Conservation (phyloP, 2,329 filamentous ascomycete genomes). For the Calcarisporium arbuscula region DNA sequence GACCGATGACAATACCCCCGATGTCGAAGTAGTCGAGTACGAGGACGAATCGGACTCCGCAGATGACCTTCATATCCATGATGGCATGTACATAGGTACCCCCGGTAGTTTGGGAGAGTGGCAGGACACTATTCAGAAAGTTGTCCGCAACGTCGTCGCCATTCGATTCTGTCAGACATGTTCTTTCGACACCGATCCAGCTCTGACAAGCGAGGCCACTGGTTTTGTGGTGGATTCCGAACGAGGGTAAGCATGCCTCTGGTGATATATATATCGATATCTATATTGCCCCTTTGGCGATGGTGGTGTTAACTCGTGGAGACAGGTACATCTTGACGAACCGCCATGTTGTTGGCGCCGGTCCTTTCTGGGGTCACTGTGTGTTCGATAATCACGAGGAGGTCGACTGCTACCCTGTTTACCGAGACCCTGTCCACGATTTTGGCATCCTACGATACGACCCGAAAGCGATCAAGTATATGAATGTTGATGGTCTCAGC, state of each 20-base stretch:
- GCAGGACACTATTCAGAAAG: constrained; percentile 91
- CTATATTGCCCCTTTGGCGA: no score
- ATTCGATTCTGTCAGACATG: constrained; percentile 98
- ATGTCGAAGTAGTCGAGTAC: constrained; percentile 28
- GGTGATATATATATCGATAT: no score
- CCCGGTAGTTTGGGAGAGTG: constrained; percentile 58
- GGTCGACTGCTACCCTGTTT: constrained; percentile 93
- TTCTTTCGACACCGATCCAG: constrained; percentile 95
- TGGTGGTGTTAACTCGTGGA: no score
- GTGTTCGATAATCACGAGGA: constrained; percentile 99
- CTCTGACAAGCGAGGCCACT: constrained; percentile 89
- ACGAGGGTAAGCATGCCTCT: constrained; percentile 53
- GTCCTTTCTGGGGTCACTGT: constrained; percentile 96
- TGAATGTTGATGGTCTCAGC: constrained; percentile 75
- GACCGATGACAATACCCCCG: constrained; percentile 42
- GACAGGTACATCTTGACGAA: constrained; percentile 73
- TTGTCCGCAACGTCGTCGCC: constrained; percentile 94
- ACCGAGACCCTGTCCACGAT: constrained; percentile 96
- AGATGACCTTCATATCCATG: constrained; percentile 31
- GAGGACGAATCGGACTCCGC: constrained; percentile 34
- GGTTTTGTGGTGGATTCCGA: constrained; percentile 97
- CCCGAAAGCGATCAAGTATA: constrained; percentile 93
- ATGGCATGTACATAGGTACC: constrained; percentile 27
- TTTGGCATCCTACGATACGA: constrained; percentile 97
- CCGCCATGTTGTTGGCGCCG: constrained; percentile 87